phyloP scores from a whole-genome alignment of 78 protist genomes.

The Guillardia theta region DNA sequence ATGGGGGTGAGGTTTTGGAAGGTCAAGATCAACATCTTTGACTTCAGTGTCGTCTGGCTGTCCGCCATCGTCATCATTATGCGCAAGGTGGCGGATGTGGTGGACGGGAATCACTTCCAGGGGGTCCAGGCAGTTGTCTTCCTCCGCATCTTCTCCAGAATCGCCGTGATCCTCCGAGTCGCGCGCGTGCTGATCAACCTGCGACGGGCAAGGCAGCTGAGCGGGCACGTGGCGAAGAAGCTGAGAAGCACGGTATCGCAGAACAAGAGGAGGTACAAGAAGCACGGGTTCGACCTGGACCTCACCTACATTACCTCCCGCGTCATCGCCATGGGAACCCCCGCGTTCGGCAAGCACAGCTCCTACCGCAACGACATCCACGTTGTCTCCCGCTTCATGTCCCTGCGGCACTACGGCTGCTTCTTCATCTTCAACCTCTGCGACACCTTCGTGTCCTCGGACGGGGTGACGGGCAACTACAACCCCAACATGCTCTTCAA shows the following conservation, averaged over 20 bases:
- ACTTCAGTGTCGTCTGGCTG: background rate
- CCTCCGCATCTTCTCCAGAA: background rate
- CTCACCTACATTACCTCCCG: constrained; percentile 9
- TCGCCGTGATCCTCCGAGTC: background rate
- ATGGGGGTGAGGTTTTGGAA: background rate
- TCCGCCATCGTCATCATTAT: background rate
- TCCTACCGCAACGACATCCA: background rate
- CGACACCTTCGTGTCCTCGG: background rate
- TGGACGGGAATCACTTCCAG: background rate
- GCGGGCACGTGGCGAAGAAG: background rate
- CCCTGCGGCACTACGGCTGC: constrained; percentile 16
- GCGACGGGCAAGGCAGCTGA: background rate
- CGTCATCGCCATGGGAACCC: background rate
- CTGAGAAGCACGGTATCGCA: background rate
- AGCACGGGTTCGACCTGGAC: constrained; percentile 5
- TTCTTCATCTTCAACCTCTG: background rate
- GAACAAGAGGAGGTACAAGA: constrained; percentile 57
- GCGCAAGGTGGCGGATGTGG: background rate
- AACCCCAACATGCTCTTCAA: background rate
- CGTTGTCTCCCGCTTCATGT: background rate
- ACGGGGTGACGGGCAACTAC: background rate
- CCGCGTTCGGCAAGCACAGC: background rate
- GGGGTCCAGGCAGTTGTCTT: background rate
- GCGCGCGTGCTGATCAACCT: background rate
- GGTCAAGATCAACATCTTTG: background rate